Evolutionary conservation across 129 eudicot species (phyloP).

Genomic region (Centaurea solstitialis): DNA sequence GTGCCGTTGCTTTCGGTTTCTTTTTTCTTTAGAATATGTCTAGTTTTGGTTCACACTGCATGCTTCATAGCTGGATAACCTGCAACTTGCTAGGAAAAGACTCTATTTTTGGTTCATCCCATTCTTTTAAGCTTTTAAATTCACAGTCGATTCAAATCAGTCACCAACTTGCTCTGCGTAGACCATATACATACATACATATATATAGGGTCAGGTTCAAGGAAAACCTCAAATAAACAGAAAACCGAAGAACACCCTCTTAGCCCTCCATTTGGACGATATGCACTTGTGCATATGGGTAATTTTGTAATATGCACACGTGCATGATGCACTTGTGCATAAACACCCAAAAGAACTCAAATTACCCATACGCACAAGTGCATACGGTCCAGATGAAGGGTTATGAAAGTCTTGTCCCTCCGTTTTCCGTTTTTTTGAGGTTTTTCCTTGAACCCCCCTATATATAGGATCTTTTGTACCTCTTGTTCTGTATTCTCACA

Average conservation of each 20-base stretch:
- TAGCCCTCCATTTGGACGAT: too few species aligned
- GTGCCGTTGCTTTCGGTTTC: not conserved
- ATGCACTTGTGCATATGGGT: too few species aligned
- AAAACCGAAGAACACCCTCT: too few species aligned
- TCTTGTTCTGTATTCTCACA: slow-evolving; percentile 11
- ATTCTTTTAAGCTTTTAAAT: slow-evolving; percentile 4
- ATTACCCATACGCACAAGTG: too few species aligned
- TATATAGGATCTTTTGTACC: not conserved
- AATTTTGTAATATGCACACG: too few species aligned
- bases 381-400: too few species aligned
- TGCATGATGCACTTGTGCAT: too few species aligned
- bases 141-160: not conserved
- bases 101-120: slow-evolving; percentile 9
- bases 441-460: too few species aligned
- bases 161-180: not conserved
- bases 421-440: too few species aligned
- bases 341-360: too few species aligned
- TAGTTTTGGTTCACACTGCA: slow-evolving; percentile 15
- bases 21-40: not conserved
- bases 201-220: not conserved
- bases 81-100: slow-evolving; percentile 19
- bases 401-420: too few species aligned
- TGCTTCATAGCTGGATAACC: slow-evolving; percentile 11
- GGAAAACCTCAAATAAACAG: too few species aligned
- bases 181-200: not conserved